These are phyloP conservation scores for Parascedosporium putredinis DNA, from an alignment of 2,329 filamentous ascomycete species.

Conservation along the genomic window DNA sequence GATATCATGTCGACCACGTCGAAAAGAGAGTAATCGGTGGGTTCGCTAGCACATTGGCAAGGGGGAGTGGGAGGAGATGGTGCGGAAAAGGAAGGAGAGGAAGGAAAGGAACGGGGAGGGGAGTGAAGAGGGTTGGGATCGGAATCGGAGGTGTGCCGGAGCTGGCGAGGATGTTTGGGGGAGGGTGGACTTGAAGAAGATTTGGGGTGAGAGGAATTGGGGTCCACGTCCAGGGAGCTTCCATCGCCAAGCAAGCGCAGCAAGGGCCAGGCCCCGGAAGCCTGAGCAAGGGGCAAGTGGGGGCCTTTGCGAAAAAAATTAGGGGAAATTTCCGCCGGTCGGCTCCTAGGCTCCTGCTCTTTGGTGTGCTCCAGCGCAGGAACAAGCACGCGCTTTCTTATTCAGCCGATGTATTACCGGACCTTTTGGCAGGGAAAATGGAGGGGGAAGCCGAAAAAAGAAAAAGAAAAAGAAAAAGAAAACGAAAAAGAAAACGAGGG, in stretches of 20 bases:
- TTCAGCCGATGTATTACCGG: not conserved
- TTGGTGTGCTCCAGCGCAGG: no score
- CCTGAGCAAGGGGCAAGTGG: not conserved
- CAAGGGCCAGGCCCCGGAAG: not conserved
- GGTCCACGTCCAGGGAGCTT: not conserved
- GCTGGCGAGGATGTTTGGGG: slow-evolving; percentile 2
- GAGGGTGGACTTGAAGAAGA: not conserved
- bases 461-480: no score
- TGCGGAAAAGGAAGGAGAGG: not conserved
- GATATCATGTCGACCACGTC: slow-evolving; percentile 38
- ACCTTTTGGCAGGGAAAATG: not conserved
- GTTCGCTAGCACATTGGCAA: slow-evolving; percentile 3
- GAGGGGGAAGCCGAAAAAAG: no score
- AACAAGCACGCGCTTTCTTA: no score
- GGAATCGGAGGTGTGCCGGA: not conserved
- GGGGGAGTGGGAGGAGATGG: not conserved
- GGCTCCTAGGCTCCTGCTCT: not conserved
- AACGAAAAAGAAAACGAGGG: no score
- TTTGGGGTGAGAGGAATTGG: not conserved
- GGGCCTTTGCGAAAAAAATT: slow-evolving; percentile 4
- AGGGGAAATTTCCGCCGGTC: not conserved
- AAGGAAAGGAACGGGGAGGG: not conserved
- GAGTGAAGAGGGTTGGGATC: not conserved
- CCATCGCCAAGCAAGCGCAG: slow-evolving; percentile 2
- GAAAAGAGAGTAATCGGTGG: slow-evolving; percentile 17